These are phyloP conservation scores for Alternaria panax DNA, from an alignment of 2,329 filamentous ascomycete species.

Conservation along the genomic window DNA sequence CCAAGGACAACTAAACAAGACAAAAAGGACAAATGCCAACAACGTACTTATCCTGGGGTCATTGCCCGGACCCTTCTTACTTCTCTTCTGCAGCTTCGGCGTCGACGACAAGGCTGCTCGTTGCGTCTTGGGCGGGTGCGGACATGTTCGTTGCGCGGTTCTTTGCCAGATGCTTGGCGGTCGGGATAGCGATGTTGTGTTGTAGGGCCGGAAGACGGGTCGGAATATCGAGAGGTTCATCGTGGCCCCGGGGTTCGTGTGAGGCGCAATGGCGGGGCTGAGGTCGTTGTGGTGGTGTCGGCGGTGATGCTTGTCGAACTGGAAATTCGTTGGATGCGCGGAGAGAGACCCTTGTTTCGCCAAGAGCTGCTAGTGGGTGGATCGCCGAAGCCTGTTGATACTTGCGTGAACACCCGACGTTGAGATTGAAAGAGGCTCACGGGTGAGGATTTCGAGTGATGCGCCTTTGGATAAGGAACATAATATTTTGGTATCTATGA, in stretches of 20 bases:
- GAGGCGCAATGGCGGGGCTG: not conserved
- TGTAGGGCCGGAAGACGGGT: constrained; percentile 31
- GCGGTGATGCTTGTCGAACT: not conserved
- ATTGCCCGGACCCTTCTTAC: constrained; percentile 28
- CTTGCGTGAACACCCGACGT: too few species aligned
- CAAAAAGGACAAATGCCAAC: too few species aligned
- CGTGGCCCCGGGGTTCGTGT: constrained; percentile 11
- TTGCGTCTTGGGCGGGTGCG: constrained; percentile 4
- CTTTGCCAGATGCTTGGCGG: constrained; percentile 14
- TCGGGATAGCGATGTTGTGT: constrained; percentile 16
- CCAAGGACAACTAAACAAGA: too few species aligned
- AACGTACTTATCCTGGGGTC: constrained; percentile 47
- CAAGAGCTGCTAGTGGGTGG: not conserved
- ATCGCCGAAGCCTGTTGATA: too few species aligned
- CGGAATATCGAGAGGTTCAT: constrained; percentile 41
- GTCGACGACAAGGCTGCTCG: constrained; percentile 42
- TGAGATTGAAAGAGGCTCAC: too few species aligned
- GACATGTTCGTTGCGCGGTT: constrained; percentile 20
- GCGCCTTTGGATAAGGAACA: too few species aligned
- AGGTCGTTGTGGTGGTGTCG: not conserved
- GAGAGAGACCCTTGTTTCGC: not conserved
- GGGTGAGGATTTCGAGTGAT: too few species aligned
- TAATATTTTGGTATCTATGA: too few species aligned
- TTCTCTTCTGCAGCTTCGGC: constrained; percentile 35
- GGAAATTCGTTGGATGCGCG: constrained; percentile 5